A percentile compares a stretch with the other conserved stretches of the same genome.
Conservation (phyloP, 495 filamentous ascomycete genomes). For the Cenococcum geophilum region DNA sequence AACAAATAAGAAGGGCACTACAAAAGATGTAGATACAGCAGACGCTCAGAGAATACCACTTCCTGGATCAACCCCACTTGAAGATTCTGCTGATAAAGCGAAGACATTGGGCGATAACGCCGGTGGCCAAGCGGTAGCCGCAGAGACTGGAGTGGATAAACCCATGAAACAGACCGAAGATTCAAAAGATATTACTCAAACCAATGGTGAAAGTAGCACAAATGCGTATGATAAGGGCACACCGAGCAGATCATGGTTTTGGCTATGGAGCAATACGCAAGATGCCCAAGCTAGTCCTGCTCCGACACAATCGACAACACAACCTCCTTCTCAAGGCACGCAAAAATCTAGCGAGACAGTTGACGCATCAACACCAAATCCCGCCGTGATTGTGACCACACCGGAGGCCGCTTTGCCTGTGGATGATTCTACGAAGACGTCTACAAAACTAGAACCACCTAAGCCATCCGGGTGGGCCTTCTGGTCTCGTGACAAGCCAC, state of each 20-base stretch:
- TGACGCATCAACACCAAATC: not conserved
- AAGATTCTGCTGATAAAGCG: constrained; percentile 13
- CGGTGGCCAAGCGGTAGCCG: constrained; percentile 8
- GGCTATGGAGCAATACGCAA: constrained; percentile 37
- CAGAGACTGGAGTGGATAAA: not conserved
- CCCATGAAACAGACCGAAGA: not conserved
- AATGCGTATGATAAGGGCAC: constrained; percentile 3
- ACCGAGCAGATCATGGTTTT: constrained; percentile 37
- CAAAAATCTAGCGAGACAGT: not conserved
- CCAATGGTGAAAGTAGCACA: not conserved
- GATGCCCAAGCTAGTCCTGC: constrained; percentile 31
- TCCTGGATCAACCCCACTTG: constrained; percentile 24
- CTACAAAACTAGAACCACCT: constrained; percentile 18
- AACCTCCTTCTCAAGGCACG: not conserved
- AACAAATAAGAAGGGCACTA: constrained; percentile 22
- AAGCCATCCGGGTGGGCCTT: constrained; percentile 77
- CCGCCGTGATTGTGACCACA: not conserved
- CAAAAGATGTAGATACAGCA: constrained; percentile 10
- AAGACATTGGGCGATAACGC: not conserved
- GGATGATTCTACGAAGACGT: constrained; percentile 18
- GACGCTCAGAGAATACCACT: constrained; percentile 31
- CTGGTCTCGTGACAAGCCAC: constrained; percentile 64
- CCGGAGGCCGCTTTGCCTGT: not conserved
- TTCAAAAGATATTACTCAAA: constrained; percentile 9
- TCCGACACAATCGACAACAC: not conserved